These are phyloP conservation scores for Salix suchowensis DNA, from an alignment of 345 rosid species.

Conservation along the genomic window DNA sequence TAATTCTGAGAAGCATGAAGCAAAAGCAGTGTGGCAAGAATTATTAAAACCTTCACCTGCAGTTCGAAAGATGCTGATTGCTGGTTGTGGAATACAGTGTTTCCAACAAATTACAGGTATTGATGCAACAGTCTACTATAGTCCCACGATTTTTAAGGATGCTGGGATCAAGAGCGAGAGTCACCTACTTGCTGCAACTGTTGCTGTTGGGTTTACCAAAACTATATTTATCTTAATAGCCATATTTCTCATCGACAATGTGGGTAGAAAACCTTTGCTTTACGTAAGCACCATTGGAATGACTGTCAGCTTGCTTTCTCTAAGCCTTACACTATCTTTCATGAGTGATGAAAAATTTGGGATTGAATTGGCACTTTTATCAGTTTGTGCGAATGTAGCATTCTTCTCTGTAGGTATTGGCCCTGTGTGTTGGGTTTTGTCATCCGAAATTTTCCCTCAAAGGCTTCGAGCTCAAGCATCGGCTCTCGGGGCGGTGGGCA, in stretches of 20 bases:
- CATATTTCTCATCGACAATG: slow-evolving; percentile 18
- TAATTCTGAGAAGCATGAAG: slow-evolving; percentile 22
- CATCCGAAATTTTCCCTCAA: slow-evolving; percentile 26
- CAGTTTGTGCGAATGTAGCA: slow-evolving; percentile 25
- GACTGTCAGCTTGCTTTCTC: slow-evolving; percentile 11
- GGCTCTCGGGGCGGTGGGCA: slow-evolving; percentile 24
- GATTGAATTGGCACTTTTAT: slow-evolving; percentile 16
- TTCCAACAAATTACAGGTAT: slow-evolving; percentile 28
- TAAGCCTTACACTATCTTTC: slow-evolving; percentile 11
- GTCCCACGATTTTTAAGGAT: slow-evolving; percentile 21
- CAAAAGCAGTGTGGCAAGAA: slow-evolving; percentile 27
- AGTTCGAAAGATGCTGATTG: slow-evolving; percentile 18
- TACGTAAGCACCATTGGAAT: slow-evolving; percentile 22
- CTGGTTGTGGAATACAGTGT: slow-evolving; percentile 26
- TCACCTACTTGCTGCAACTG: slow-evolving; percentile 22
- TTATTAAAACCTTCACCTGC: slow-evolving; percentile 17
- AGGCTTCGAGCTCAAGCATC: slow-evolving; percentile 28
- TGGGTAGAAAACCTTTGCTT: slow-evolving; percentile 25
- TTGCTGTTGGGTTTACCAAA: slow-evolving; percentile 26
- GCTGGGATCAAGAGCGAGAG: slow-evolving; percentile 23
- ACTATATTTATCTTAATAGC: slow-evolving; percentile 20
- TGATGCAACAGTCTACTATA: slow-evolving; percentile 28
- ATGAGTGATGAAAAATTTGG: slow-evolving; percentile 11
- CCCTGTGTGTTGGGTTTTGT: slow-evolving; percentile 25
- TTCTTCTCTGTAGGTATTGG: slow-evolving; percentile 34